Evolutionary conservation across 1,284 basidiomycete species (phyloP).

Genomic region (Trichosporon sp.): DNA sequence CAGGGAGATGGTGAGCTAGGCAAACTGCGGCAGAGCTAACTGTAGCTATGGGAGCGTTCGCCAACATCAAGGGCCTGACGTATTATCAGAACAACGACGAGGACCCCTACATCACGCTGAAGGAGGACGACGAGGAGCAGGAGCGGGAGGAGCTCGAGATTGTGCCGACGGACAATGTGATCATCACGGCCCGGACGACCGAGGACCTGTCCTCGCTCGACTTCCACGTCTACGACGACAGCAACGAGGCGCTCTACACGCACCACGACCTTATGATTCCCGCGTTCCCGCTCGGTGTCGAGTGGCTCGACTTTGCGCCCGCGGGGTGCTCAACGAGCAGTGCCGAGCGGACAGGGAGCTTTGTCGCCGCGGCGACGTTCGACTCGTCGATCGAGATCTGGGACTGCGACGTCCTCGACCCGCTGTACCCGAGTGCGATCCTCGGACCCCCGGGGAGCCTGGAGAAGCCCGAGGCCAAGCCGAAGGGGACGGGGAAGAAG

Average conservation of each 20-base stretch:
- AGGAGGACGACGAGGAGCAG: slow-evolving; percentile 74
- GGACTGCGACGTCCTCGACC: slow-evolving; percentile 89
- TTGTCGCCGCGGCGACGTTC: slow-evolving; percentile 92
- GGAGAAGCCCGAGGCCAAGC: slow-evolving; percentile 70
- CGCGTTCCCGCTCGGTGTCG: slow-evolving; percentile 94
- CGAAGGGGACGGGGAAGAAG: slow-evolving; percentile 82
- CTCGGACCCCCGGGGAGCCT: slow-evolving; percentile 65
- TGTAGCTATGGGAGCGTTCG: slow-evolving; percentile 78
- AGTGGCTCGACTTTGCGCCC: slow-evolving; percentile 89
- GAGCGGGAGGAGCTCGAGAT: slow-evolving; percentile 90
- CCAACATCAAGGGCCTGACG: slow-evolving; percentile 89
- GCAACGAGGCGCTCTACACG: slow-evolving; percentile 85
- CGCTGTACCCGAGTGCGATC: slow-evolving; percentile 87
- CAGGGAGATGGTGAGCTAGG: slow-evolving; percentile 54
- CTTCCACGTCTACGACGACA: slow-evolving; percentile 88
- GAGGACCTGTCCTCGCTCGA: slow-evolving; percentile 96
- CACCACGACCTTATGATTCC: slow-evolving; percentile 98
- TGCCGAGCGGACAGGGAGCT: slow-evolving; percentile 62
- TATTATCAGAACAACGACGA: slow-evolving; percentile 89
- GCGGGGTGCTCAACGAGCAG: slow-evolving; percentile 22
- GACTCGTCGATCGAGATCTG: slow-evolving; percentile 99
- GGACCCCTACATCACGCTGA: slow-evolving; percentile 94
- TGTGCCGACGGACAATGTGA: slow-evolving; percentile 81
- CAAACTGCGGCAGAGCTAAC: neutral
- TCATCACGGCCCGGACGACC: slow-evolving; percentile 91